Evolutionary conservation across 192 early-diverging fungal genomes (phyloP).

Genomic region (Helicostylum pulchrum): DNA sequence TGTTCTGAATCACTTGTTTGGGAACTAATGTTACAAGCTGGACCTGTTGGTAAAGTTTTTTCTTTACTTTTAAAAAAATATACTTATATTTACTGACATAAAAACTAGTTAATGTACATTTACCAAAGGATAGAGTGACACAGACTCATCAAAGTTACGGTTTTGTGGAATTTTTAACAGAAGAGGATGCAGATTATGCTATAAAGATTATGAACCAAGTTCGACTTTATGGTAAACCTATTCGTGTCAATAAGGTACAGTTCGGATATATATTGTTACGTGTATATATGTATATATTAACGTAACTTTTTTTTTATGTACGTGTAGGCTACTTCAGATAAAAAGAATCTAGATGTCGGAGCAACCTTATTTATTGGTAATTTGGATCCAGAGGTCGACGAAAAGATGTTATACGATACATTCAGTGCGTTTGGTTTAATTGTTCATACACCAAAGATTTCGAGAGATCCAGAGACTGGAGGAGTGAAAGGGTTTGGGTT

Average conservation of each 20-base stretch:
- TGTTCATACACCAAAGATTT: conserved; percentile 81
- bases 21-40: conserved; percentile 99
- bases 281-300: neutral
- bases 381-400: conserved; percentile 88
- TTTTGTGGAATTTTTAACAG: conserved; percentile 91
- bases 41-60: conserved; percentile 70
- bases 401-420: conserved; percentile 89
- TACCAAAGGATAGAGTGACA: conserved; percentile 97
- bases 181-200: conserved; percentile 96
- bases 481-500: conserved; percentile 92
- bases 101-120: conserved; percentile 80
- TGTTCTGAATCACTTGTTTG: conserved; percentile 91
- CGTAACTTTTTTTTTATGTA: neutral
- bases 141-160: conserved; percentile 92
- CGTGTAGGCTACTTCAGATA: conserved; percentile 69
- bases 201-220: conserved; percentile 97
- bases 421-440: conserved; percentile 94
- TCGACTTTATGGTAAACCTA: conserved; percentile 90
- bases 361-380: conserved; percentile 97
- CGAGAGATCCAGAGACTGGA: conserved; percentile 82
- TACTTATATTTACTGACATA: neutral
- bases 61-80: neutral
- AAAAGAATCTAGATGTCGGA: conserved; percentile 86
- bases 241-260: conserved; percentile 87
- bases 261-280: neutral